Conservation (phyloP, 2,329 filamentous ascomycete species). For the Verticillium klebahnii region DNA sequence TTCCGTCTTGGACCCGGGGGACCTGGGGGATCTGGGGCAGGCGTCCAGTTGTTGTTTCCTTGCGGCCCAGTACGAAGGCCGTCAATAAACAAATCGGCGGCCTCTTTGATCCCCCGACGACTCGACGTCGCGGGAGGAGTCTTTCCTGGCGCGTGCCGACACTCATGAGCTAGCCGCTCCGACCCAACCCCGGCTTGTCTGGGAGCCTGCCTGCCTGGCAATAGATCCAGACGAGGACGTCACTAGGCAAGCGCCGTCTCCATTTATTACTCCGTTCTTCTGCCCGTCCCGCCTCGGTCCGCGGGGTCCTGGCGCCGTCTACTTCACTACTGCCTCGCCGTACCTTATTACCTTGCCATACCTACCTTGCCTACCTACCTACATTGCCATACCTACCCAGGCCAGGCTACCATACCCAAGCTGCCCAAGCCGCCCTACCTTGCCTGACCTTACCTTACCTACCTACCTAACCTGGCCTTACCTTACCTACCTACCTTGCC, state of each 20-base stretch:
- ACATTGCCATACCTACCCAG: too few species aligned
- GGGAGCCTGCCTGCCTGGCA: background rate
- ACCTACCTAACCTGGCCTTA: background rate
- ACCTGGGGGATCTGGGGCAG: background rate
- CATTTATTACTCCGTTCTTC: constrained; percentile 1
- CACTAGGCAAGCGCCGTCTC: background rate
- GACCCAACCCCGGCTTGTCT: background rate
- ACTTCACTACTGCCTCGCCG: background rate
- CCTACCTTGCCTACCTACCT: too few species aligned
- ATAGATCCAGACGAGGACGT: background rate
- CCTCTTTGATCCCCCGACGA: background rate
- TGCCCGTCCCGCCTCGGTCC: constrained; percentile 1
- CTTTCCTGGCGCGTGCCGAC: background rate
- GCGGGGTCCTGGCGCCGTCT: background rate
- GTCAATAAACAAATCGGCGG: background rate
- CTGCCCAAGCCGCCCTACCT: too few species aligned
- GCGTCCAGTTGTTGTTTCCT: background rate
- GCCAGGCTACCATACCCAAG: too few species aligned
- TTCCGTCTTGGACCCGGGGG: background rate
- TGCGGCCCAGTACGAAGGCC: background rate
- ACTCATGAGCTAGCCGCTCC: background rate
- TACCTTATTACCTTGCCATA: too few species aligned
- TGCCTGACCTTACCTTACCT: background rate
- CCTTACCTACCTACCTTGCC: background rate
- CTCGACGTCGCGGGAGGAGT: background rate